Percentiles rank a stretch among this genome's conserved stretches.
Conservation (phyloP, 1,139 yeast species). For the Blastobotrys proliferans region DNA sequence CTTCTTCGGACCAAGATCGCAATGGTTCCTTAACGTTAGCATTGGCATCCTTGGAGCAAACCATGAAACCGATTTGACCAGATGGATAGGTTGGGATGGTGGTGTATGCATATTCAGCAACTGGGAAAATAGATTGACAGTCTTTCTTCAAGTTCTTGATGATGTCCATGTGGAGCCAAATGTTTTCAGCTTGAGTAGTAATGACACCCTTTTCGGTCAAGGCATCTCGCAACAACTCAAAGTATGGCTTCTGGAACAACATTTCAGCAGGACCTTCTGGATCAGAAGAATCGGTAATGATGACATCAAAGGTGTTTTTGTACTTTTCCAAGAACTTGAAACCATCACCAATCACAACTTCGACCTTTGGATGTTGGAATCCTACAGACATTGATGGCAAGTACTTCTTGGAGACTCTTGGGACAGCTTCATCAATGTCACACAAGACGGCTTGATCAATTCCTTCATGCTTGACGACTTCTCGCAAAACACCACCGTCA, state of each 20-base stretch:
- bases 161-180: slow-evolving; percentile 79
- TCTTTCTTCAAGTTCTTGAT: slow-evolving; percentile 56
- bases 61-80: slow-evolving; percentile 86
- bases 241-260: slow-evolving; percentile 80
- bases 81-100: slow-evolving; percentile 96
- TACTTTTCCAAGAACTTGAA: slow-evolving; percentile 65
- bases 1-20: slow-evolving; percentile 45
- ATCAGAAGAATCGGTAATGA: slow-evolving; percentile 93
- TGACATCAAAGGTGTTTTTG: slow-evolving; percentile 65
- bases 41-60: slow-evolving; percentile 62
- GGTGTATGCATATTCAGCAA: slow-evolving; percentile 76
- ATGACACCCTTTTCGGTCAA: slow-evolving; percentile 72
- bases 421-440: slow-evolving; percentile 88
- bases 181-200: slow-evolving; percentile 89
- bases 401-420: slow-evolving; percentile 66
- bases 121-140: slow-evolving; percentile 68
- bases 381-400: slow-evolving; percentile 78
- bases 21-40: slow-evolving; percentile 53
- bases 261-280: slow-evolving; percentile 99
- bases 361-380: slow-evolving; percentile 66
- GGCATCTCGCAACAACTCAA: slow-evolving; percentile 64
- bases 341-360: slow-evolving; percentile 81
- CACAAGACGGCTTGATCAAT: slow-evolving; percentile 75
- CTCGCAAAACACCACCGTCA: slow-evolving; percentile 89
- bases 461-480: slow-evolving; percentile 67